Conservation (phyloP, 1,284 basidiomycete genomes). For the Sphagnurus paluster region DNA sequence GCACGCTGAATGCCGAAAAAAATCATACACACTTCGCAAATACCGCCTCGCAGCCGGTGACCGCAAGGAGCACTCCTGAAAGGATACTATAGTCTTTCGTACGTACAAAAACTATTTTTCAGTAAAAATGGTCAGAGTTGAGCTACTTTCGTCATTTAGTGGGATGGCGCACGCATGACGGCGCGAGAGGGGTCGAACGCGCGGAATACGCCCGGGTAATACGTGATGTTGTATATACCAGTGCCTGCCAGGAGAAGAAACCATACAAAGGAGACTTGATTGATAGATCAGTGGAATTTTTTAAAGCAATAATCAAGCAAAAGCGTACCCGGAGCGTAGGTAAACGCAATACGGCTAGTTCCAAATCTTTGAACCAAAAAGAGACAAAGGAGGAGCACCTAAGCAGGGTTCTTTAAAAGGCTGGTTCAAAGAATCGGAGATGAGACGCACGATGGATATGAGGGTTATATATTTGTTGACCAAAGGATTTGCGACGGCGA, state of each 20-base stretch:
- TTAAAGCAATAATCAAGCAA: not conserved
- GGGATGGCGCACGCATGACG: constrained; percentile 46
- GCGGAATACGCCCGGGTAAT: constrained; percentile 59
- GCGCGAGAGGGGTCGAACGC: constrained; percentile 70
- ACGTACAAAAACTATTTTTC: constrained; percentile 60
- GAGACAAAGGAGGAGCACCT: constrained; percentile 58
- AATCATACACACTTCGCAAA: constrained; percentile 55
- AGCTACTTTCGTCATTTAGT: not conserved
- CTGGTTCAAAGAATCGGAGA: too few species aligned
- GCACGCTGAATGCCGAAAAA: not conserved
- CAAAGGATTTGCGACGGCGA: constrained; percentile 56
- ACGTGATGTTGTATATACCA: constrained; percentile 60
- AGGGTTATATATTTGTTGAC: constrained; percentile 47
- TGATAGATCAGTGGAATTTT: not conserved
- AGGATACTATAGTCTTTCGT: constrained; percentile 61
- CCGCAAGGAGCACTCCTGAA: constrained; percentile 59
- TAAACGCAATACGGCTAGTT: constrained; percentile 47
- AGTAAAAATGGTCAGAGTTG: not conserved
- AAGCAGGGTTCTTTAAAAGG: too few species aligned
- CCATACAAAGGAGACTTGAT: constrained; percentile 58
- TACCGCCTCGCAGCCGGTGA: constrained; percentile 70
- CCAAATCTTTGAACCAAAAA: constrained; percentile 63
- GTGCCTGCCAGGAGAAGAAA: constrained; percentile 48
- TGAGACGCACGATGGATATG: constrained; percentile 63
- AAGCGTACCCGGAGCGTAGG: constrained; percentile 59